These are phyloP conservation scores for Lentithecium fluviatile DNA, from an alignment of 495 filamentous ascomycete genomes.

Conservation along the genomic window DNA sequence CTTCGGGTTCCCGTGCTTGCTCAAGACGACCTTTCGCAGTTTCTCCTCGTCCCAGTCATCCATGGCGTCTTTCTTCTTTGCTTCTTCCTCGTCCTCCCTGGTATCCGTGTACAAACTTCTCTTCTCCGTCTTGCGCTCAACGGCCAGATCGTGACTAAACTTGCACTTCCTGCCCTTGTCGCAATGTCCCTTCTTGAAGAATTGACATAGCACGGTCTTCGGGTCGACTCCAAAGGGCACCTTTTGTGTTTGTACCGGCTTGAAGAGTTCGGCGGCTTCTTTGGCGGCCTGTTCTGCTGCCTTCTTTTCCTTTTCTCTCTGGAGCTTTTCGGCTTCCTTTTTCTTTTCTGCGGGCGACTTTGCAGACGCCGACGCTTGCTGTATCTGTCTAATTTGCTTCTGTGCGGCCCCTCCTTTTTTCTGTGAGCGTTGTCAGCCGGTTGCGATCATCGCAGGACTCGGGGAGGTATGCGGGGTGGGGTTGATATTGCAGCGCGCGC, in stretches of 20 bases:
- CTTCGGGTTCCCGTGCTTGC: slow-evolving; percentile 94
- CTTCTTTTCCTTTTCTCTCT: slow-evolving; percentile 80
- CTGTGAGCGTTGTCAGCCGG: slow-evolving; percentile 41
- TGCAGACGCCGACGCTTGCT: slow-evolving; percentile 65
- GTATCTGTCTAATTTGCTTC: slow-evolving; percentile 79
- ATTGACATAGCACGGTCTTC: slow-evolving; percentile 95
- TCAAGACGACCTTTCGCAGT: slow-evolving; percentile 80
- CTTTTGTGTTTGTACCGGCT: slow-evolving; percentile 92
- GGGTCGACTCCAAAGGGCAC: slow-evolving; percentile 97
- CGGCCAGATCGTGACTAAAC: slow-evolving; percentile 85
- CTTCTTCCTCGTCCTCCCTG: slow-evolving; percentile 60
- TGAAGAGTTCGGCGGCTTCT: slow-evolving; percentile 81
- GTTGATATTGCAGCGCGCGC: slow-evolving; percentile 7
- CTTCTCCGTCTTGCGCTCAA: slow-evolving; percentile 91
- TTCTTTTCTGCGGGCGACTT: slow-evolving; percentile 81
- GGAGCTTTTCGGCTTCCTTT: slow-evolving; percentile 85
- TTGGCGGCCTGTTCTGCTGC: slow-evolving; percentile 78
- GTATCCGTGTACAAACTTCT: slow-evolving; percentile 88
- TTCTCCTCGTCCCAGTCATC: slow-evolving; percentile 98
- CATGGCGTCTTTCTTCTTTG: slow-evolving; percentile 90
- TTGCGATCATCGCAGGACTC: slow-evolving; percentile 8
- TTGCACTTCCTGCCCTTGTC: slow-evolving; percentile 97
- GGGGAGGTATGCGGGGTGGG: slow-evolving; percentile 14
- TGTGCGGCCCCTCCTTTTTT: slow-evolving; percentile 93
- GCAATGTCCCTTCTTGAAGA: slow-evolving; percentile 94